phyloP scores from a whole-genome alignment of 2,329 filamentous ascomycete species.

The Penicillium italicum region DNA sequence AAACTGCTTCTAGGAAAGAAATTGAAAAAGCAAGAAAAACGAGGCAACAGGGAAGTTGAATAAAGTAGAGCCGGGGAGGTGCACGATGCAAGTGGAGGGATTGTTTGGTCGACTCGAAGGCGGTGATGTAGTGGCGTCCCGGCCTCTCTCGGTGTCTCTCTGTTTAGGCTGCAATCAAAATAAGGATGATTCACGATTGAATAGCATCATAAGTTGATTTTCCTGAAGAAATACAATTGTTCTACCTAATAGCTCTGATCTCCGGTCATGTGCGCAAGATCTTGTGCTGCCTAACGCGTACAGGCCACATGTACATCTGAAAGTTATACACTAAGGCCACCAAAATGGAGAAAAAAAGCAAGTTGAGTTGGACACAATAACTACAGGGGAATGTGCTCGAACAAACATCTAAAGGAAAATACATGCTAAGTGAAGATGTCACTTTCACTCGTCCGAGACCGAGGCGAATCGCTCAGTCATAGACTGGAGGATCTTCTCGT shows the following conservation, averaged over 20 bases:
- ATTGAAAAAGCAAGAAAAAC: constrained; percentile 11
- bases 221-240: background rate
- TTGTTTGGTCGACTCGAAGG: constrained; percentile 25
- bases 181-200: too few relatives aligned
- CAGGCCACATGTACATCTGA: background rate
- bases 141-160: background rate
- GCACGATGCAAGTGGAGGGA: constrained; percentile 14
- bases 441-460: constrained; percentile 81
- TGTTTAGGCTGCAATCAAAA: constrained; percentile 2
- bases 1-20: constrained; percentile 6
- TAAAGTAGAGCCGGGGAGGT: constrained; percentile 5
- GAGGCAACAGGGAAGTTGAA: constrained; percentile 15
- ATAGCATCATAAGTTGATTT: background rate
- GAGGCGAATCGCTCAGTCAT: constrained; percentile 98
- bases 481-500: constrained; percentile 83
- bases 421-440: constrained; percentile 17
- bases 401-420: constrained; percentile 26
- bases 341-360: constrained; percentile 10
- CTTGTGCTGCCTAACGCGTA: constrained; percentile 3
- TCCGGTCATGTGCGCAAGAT: background rate
- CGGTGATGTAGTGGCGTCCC: constrained; percentile 26
- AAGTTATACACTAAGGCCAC: background rate
- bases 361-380: constrained; percentile 25
- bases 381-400: constrained; percentile 38
- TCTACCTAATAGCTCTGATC: background rate